Evolutionary conservation across 805 yeast species (phyloP), one percentile per base, ranked within the genome.

Genomic region (Tetrapisispora namnaoensis): DNA sequence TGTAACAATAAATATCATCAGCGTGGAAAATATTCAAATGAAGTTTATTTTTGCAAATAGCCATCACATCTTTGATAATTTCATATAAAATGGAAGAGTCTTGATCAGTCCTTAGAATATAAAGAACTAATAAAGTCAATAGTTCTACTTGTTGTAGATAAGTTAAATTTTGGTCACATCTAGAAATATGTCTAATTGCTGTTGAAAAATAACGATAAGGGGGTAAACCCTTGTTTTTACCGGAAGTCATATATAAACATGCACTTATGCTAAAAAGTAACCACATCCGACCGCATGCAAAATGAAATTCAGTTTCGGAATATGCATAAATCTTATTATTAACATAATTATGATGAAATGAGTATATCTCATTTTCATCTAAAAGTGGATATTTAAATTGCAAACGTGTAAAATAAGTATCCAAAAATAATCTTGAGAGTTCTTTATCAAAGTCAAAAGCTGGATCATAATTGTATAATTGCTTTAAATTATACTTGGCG

Each of bases 301-400:
- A 78, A 56, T 78, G 78, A 59, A 73, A 77, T 36, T 70, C 64
- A 17, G 52, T 51, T 24, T 58, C 58, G 2, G 67, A 60, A 46
- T 58, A 61, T 10, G 64, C 69, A 46, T 72, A 70, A 21, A 66
- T 67, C 45, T 70, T 65, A 49, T 70, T 71, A 58, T 68, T 63
- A 45, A 70, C 73, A 48, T 75, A 78, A 34, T 73, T 72, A 48
- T 71, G 69, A 59, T 77, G 79, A 54, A 78, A 78, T 20, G 67
- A 67, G 36, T 72, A 66, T 16, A 78, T 72, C 46, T 77, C 82
- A 24, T 68, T 66, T 56, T 78, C 82, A 54, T 75, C 76, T 32
- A 79, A 58, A n/a, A 79, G 51, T 0, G 83, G 83, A 53, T 78
- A 78, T 53, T 78, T 77, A 58, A 75, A 75, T 53, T 79, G 83